phyloP scores from a whole-genome alignment of 768 basidiomycete genomes.

The Udeniomyces megalosporus region DNA sequence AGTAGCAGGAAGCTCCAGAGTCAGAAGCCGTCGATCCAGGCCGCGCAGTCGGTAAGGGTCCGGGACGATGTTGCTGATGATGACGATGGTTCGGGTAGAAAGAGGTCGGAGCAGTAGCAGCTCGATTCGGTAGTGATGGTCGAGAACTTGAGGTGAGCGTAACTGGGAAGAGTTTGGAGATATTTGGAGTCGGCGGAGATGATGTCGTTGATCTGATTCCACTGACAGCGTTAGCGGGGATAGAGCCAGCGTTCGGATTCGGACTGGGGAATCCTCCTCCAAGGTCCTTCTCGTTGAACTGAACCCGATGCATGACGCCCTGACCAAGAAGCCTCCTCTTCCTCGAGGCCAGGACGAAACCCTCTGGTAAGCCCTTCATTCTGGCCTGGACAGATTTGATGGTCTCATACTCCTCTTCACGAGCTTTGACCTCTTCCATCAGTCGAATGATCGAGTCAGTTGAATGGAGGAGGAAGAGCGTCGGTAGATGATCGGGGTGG shows the following conservation, averaged over 20 bases:
- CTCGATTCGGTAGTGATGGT: no score
- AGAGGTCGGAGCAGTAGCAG: no score
- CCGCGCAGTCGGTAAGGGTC: no score
- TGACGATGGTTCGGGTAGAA: background rate
- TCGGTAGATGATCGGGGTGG: conserved; percentile 55
- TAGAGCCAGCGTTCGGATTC: no score
- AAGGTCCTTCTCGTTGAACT: conserved; percentile 27
- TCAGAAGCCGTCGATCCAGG: conserved; percentile 14
- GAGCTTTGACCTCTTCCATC: conserved; percentile 66
- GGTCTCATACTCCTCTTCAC: conserved; percentile 72
- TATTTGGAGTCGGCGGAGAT: no score
- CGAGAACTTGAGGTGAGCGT: no score
- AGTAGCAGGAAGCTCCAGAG: background rate
- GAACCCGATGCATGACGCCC: conserved; percentile 42
- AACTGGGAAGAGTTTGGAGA: no score
- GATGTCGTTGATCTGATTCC: no score
- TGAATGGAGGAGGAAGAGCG: conserved; percentile 44
- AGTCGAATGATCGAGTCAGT: conserved; percentile 57
- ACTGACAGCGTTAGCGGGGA: no score
- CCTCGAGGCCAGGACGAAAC: conserved; percentile 44
- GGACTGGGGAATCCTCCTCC: background rate
- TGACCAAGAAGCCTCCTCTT: conserved; percentile 60
- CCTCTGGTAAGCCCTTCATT: conserved; percentile 44
- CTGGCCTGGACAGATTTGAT: conserved; percentile 45
- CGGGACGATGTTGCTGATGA: no score